Evolutionary conservation across 257 asterid genomes (phyloP).

Genomic region (Galeopsis tetrahit): DNA sequence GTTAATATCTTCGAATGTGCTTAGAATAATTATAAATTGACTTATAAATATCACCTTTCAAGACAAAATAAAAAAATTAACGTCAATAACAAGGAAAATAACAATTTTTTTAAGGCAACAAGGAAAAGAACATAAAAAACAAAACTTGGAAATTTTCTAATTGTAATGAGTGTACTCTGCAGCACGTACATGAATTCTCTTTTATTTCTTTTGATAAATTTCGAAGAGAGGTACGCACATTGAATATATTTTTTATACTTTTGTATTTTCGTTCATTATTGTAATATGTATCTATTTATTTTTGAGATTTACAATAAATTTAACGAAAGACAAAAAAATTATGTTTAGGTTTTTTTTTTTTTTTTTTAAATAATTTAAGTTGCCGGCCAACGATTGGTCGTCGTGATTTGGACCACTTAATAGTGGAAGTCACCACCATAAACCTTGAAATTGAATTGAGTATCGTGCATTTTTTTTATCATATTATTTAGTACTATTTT

Average conservation of each 20-base stretch:
- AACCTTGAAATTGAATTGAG: neutral
- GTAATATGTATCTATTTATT: too few species aligned
- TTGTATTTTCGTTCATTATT: too few species aligned
- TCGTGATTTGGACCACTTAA: slow-evolving; percentile 18
- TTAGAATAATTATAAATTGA: neutral
- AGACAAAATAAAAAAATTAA: slow-evolving; percentile 18
- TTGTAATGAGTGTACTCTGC: too few species aligned
- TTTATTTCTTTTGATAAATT: too few species aligned
- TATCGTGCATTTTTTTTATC: neutral
- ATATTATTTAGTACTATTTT: neutral
- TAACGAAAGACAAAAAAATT: too few species aligned
- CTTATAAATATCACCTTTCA: neutral
- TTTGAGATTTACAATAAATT: too few species aligned
- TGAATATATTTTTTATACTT: too few species aligned
- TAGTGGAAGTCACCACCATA: neutral
- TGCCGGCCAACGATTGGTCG: slow-evolving; percentile 18
- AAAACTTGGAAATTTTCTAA: neutral
- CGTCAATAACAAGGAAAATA: neutral
- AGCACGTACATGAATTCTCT: too few species aligned
- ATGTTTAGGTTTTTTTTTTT: too few species aligned
- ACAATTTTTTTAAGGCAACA: too few species aligned
- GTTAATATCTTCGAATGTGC: slow-evolving; percentile 11
- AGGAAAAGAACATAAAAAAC: neutral
- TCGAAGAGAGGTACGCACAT: too few species aligned
- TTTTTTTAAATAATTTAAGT: neutral